Base-by-base conservation (phyloP, 768 basidiomycete species). In the Naganishia onofrii region DNA sequence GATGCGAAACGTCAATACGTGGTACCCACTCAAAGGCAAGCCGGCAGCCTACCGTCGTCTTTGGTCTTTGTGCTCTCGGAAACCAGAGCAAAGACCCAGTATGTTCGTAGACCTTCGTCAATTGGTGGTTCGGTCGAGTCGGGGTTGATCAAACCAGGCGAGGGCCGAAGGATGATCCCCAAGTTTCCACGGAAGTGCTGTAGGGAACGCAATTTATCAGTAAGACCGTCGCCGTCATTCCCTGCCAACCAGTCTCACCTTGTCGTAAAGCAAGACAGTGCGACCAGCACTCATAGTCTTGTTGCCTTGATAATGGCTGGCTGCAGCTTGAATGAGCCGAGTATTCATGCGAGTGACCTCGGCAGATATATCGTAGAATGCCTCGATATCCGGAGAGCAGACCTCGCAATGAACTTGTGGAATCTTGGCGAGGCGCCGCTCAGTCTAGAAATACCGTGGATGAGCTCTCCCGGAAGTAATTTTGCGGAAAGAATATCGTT, bases 141-240 rank as follows among this genome's bases (percentile, higher is more conserved):
- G 3, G 74, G 68, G 51, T 74, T 74, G 28, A 71, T 42, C 66
- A 73, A 76, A 1, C 51, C 65, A 2, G 84, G 86, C 55, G 87
- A 87, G 56, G 84, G 84, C 76, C 88, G 89, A 44, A 96, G 83
- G 19, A 95, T 74, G 29, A 94, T 84, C 6, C 86, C 93, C 26
- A 88, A 79, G 64, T 88, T 89, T 21, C 84, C 84, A 68, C 82
- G 83, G 79, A 91, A 93, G 78, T 92, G 90, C 93, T 95, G 38
- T 4, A 13, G 28, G 15, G 10, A 26, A 44, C 9, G 42, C 15
- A 2, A 42, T 8, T 15, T 12, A 75, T 34, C 29, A 42, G 28
- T 10, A 26, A 23, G 19, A 46, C 29, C 21, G 6, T 42, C 6
- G 29, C 34, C 19, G n/a, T n/a, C n/a, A n/a, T n/a, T n/a, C n/a